A percentile compares a stretch with the other conserved stretches of the same genome.
These are phyloP conservation scores for Neophaeococcomyces aloes DNA, from an alignment of 2,329 filamentous ascomycete species.

Conservation along the genomic window DNA sequence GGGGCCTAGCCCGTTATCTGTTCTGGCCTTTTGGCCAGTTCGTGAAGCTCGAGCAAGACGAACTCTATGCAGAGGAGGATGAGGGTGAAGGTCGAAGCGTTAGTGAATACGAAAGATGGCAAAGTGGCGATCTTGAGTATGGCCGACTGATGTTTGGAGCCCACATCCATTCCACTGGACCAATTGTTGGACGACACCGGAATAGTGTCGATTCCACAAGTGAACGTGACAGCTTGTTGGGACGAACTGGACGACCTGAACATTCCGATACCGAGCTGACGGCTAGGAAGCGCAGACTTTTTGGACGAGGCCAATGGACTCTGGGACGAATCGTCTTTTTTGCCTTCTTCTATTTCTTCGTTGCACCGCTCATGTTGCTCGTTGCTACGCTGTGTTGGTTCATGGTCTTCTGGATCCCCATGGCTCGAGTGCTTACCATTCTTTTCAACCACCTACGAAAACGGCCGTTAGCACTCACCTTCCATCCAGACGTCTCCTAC, in stretches of 20 bases:
- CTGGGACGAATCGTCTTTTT: conserved; percentile 92
- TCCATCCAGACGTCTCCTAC: conserved; percentile 73
- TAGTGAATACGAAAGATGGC: conserved; percentile 98
- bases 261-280: conserved; percentile 30
- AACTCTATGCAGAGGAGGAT: conserved; percentile 88
- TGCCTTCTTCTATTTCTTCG: conserved; percentile 84
- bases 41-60: conserved; percentile 84
- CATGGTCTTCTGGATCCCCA: conserved; percentile 93
- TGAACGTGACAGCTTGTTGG: conserved; percentile 83
- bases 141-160: conserved; percentile 94
- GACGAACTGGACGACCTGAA: conserved; percentile 48
- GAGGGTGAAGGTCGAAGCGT: conserved; percentile 93
- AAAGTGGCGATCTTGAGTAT: conserved; percentile 92
- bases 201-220: conserved; percentile 80
- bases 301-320: conserved; percentile 93
- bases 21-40: conserved; percentile 97
- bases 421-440: conserved; percentile 89
- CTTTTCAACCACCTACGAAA: conserved; percentile 84
- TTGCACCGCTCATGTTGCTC: conserved; percentile 74
- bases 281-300: conserved; percentile 65
- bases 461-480: conserved; percentile 84
- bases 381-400: conserved; percentile 91
- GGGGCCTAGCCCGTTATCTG: conserved; percentile 73
- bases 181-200: conserved; percentile 74
- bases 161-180: conserved; percentile 48